phyloP scores from a whole-genome alignment of 1,139 yeast genomes.

The Wickerhamomyces sp. region DNA sequence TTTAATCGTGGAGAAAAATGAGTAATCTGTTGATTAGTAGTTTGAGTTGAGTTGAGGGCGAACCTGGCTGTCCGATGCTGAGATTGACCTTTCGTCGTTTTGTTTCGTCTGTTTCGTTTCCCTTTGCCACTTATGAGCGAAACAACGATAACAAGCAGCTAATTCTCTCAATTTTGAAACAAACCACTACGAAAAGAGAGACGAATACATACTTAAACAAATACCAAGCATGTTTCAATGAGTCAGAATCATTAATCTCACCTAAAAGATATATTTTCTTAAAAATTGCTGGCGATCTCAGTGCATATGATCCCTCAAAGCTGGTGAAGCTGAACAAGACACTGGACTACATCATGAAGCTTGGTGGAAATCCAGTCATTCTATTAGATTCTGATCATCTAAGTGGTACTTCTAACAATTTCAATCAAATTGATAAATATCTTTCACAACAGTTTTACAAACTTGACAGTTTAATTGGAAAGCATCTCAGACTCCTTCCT shows the following conservation, averaged over 20 bases:
- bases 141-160: conserved; percentile 42
- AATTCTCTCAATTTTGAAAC: conserved; percentile 62
- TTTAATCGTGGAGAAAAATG: background rate
- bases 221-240: conserved; percentile 38
- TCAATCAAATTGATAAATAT: conserved; percentile 15
- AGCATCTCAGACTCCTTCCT: background rate
- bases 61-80: background rate
- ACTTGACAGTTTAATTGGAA: background rate
- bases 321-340: conserved; percentile 31
- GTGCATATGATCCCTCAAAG: conserved; percentile 23
- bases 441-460: conserved; percentile 17
- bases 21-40: too few species aligned
- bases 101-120: background rate
- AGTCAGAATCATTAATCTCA: background rate
- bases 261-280: conserved; percentile 51
- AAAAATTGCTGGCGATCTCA: conserved; percentile 38
- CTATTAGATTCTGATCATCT: conserved; percentile 27
- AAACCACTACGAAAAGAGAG: conserved; percentile 76
- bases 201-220: conserved; percentile 61
- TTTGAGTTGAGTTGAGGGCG: too few species aligned
- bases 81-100: conserved; percentile 1
- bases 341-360: conserved; percentile 31
- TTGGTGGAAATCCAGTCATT: conserved; percentile 38
- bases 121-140: conserved; percentile 10
- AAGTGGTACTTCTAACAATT: conserved; percentile 4